Conservation (phyloP, 768 basidiomycete species). For the Porphyrellus cyaneotinctus region DNA sequence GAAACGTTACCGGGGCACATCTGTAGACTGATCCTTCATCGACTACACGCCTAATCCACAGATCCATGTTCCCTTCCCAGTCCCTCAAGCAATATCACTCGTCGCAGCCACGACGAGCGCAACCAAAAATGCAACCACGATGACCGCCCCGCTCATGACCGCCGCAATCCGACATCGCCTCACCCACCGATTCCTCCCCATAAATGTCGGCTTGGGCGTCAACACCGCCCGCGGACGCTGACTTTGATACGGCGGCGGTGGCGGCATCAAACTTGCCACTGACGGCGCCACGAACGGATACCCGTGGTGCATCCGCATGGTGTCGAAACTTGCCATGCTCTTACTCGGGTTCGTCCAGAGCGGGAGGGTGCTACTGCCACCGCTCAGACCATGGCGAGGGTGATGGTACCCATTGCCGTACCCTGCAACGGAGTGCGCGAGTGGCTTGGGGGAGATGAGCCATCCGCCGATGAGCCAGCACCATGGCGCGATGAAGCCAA, state of each 20-base stretch:
- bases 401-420: constrained; percentile 17
- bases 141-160: constrained; percentile 54
- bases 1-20: too few relatives aligned
- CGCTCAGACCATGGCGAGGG: constrained; percentile 28
- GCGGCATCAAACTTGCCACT: constrained; percentile 30
- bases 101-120: constrained; percentile 38
- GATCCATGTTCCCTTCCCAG: too few relatives aligned
- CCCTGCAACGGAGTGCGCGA: constrained; percentile 5
- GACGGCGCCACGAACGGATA: constrained; percentile 61
- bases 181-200: constrained; percentile 34
- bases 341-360: constrained; percentile 36
- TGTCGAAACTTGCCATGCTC: constrained; percentile 42
- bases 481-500: constrained; percentile 68
- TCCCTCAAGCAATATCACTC: background rate
- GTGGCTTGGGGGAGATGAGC: constrained; percentile 38
- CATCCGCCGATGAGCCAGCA: constrained; percentile 78
- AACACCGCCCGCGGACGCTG: constrained; percentile 16
- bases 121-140: constrained; percentile 46
- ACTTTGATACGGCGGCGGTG: constrained; percentile 22
- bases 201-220: constrained; percentile 16
- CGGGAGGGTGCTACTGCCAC: constrained; percentile 37
- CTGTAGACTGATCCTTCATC: too few relatives aligned
- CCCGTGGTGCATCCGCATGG: constrained; percentile 43
- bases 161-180: constrained; percentile 53
- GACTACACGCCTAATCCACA: too few relatives aligned